Evolutionary conservation across 2,329 filamentous ascomycete genomes (phyloP), one percentile per base, ranked within the genome.

Genomic region (Penicillium sp.): DNA sequence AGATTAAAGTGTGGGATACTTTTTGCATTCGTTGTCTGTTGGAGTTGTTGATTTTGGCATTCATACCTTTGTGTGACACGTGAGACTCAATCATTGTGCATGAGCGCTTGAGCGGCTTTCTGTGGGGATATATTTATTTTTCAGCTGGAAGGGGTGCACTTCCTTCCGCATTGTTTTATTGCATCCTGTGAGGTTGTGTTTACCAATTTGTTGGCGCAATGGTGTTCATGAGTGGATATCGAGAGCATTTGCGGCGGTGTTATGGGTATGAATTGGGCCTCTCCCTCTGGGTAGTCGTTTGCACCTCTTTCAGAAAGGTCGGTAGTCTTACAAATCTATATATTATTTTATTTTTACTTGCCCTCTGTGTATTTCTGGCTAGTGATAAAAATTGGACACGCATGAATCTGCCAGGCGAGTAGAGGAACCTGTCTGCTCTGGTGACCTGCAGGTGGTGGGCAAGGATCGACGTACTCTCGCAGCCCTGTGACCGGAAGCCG

Each of bases 1-100:
- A 9, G 58, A 57, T 41, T 64, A 58, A 32, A 18, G 18, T 18
- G 18, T 18, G 18, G 18, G 18, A 18, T 18, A 18, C 18, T 18
- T 18, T 18, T 18, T 18, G 18, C 18, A 18, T 18, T 18, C 18
- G 18, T 18, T 18, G 1, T 18, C 18, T 18, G 18, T 18, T 3
- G 18, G 18, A 18, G 18, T 32, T 32, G 49, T 36, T 13, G 9
- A 25, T n/a, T n/a, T 40, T 9, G 9, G 12, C 12, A 25, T 27
- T 18, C 38, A 39, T 11, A 11, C 9, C 9, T 12, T 12, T 18
- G 18, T 18, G 18, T 18, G 18, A 18, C 18, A 18, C 18, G 18
- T 18, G 18, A 18, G 18, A 18, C n/a, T n/a, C 18, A 6, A 13
- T n/a, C 35, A 43, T 9, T 32, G 26, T 42, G 32, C 38, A 46